Conservation (phyloP, 1,139 yeast species). For the Magnusiomyces tetraspermus region DNA sequence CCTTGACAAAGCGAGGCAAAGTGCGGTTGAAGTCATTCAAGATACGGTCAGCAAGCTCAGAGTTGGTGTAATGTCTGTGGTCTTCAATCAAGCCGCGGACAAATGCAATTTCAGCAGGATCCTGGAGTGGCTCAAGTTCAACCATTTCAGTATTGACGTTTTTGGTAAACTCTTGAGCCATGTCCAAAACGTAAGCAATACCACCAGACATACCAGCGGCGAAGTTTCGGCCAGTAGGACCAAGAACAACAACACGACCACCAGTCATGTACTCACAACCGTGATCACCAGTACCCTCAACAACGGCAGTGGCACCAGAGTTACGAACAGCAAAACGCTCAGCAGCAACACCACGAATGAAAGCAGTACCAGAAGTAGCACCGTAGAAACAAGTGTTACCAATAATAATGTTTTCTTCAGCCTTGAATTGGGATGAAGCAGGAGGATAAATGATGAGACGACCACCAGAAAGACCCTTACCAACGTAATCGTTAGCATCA, state of each 20-base stretch:
- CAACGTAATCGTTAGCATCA: constrained; percentile 96
- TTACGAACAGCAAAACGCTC: constrained; percentile 98
- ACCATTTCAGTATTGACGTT: constrained; percentile 78
- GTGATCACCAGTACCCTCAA: constrained; percentile 96
- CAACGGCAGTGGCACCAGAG: constrained; percentile 95
- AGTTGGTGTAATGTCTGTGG: constrained; percentile 88
- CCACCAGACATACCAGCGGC: constrained; percentile 99
- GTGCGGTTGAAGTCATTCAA: constrained; percentile 80
- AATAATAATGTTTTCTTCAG: constrained; percentile 91
- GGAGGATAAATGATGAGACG: constrained; percentile 90
- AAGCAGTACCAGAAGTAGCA: constrained; percentile 92
- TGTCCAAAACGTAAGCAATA: constrained; percentile 91
- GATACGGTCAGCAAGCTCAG: constrained; percentile 78
- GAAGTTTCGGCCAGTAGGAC: constrained; percentile 86
- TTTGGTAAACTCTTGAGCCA: constrained; percentile 82
- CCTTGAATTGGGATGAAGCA: constrained; percentile 68
- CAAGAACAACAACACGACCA: constrained; percentile 90
- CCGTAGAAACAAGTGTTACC: constrained; percentile 98
- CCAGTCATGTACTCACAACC: constrained; percentile 99
- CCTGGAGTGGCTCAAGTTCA: constrained; percentile 65
- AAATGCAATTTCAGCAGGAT: constrained; percentile 89
- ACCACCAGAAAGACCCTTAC: constrained; percentile 96
- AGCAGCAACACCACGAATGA: constrained; percentile 94
- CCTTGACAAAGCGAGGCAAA: constrained; percentile 85
- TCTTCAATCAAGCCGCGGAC: constrained; percentile 90